Evolutionary conservation across 2,329 filamentous ascomycete species (phyloP), one percentile per base, ranked within the genome.

Genomic region (Onygenales sp.): DNA sequence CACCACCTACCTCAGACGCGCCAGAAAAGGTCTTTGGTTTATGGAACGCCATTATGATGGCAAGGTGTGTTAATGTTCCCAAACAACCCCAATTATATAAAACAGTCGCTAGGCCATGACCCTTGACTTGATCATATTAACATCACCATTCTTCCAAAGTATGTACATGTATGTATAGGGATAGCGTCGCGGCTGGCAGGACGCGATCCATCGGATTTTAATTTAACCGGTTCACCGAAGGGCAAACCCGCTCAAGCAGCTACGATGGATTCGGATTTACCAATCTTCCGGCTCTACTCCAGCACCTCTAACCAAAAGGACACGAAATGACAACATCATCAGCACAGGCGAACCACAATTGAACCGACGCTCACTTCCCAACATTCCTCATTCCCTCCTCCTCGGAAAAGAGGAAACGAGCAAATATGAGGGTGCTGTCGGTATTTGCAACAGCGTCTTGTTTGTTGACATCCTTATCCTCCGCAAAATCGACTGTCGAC

Each of bases 401-500:
- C 13, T 35, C 10, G 13, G 21, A 17, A 51, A 31, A 11, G n/a
- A 33, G 13, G 31, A 45, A 46, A 21, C 9, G 35, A 52, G 36
- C 48, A 56, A 69, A 62, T 45, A 72, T 71, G 68, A 70, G 64
- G 57, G 55, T 63, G 48, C 60, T 66, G 52, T 57, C 56, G 13
- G 51, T 64, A 27, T 38, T 69, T 35, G 51, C 64, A 47, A 80
- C 85, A 51, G 43, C 68, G 2, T 66, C 32, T 69, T 61, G 43
- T 55, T 66, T 35, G 43, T 66, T 54, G 59, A 62, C 32, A 54
- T 61, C 42, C 60, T 63, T 13, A 45, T 70, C 33, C 39, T 61
- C 66, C 47, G 63, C 63, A 33, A 86, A 85, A 66, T 83, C 86
- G 68, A 65, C 78, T 10, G 72, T 66, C 57, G 82, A 88, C 68